Evolutionary conservation across 2,329 filamentous ascomycete genomes (phyloP), one percentile per base, ranked within the genome.

Genomic region (Colletotrichum navitas): DNA sequence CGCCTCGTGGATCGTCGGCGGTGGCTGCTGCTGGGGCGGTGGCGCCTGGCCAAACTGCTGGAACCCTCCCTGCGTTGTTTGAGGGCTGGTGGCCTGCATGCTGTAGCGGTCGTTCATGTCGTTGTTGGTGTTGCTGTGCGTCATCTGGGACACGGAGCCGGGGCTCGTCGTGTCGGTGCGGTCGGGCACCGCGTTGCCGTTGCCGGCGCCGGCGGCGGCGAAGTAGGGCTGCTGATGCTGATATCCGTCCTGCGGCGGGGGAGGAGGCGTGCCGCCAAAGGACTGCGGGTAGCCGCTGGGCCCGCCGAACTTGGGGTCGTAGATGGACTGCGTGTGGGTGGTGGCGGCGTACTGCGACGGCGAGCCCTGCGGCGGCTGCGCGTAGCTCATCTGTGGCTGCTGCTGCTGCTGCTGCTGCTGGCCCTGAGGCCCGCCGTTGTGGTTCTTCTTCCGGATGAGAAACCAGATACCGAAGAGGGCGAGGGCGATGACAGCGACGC

Each of bases 1-100:
- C 1, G 81, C 83, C 76, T 85, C 83, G 68, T 84, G 77, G 32
- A 83, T 79, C 3, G 76, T 74, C 6, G 69, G 0, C 52, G 52
- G 52, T 21, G 29, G 52, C 29, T 29, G 29, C 29, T 29, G 29
- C 29, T 29, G 29, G 29, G 32, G 59, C 16, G 76, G 76, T 36
- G 75, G 74, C 45, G 74, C 74, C 45, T 77, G 75, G 16, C 60
- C 74, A 21, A 73, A 68, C 43, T 70, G 74, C 60, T 74, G 68
- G 29, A 59, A 55, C 56, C 39, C 73, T 72, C 73, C 75, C 76
- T 70, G 74, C 16, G 76, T 74, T 68, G 75, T 73, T 14, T 76
- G 61, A 0, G 72, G 67, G 36, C 60, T 56, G 10, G 43, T 29
- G 52, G 73, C 62, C 18, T 65, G 61, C 41, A 43, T 55, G 72